Conservation (phyloP, 23 red algal genomes). For the Gracilaria caudata region DNA sequence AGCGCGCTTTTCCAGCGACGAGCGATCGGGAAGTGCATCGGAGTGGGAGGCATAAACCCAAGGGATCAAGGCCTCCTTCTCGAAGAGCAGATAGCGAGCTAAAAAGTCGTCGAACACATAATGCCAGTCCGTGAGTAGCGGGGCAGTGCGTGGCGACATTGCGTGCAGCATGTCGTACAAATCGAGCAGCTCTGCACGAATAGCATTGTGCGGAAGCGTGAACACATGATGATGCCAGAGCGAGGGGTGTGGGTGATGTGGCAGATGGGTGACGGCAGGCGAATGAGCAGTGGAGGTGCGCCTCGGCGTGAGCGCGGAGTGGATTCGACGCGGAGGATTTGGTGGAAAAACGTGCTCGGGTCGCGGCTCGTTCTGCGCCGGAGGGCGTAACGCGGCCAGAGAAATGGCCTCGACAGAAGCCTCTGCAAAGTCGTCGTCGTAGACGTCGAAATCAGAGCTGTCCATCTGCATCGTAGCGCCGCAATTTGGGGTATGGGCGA, state of each 20-base stretch:
- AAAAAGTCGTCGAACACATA: slow-evolving; percentile 47
- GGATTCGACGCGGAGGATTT: slow-evolving; percentile 32
- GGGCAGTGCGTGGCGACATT: slow-evolving; percentile 19
- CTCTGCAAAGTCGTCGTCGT: slow-evolving; percentile 70
- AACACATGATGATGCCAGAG: slow-evolving; percentile 63
- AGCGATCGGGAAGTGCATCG: slow-evolving; percentile 15
- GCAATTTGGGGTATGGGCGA: not conserved
- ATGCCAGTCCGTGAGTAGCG: slow-evolving; percentile 59
- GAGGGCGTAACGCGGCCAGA: slow-evolving; percentile 27
- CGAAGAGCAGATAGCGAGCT: slow-evolving; percentile 40
- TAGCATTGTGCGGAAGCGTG: slow-evolving; percentile 78
- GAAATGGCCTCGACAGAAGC: slow-evolving; percentile 71
- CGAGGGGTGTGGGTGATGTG: slow-evolving; percentile 38
- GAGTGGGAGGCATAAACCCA: slow-evolving; percentile 45
- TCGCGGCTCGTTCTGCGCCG: not conserved
- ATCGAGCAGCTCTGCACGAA: slow-evolving; percentile 67
- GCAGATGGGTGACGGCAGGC: slow-evolving; percentile 5
- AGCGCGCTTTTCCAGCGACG: slow-evolving; percentile 26
- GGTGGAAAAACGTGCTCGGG: slow-evolving; percentile 25
- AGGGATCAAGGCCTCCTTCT: slow-evolving; percentile 57
- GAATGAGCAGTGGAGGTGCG: slow-evolving; percentile 14
- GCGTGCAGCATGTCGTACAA: slow-evolving; percentile 51
- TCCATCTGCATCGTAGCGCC: not conserved
- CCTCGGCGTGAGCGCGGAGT: slow-evolving; percentile 36
- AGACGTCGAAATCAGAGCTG: slow-evolving; percentile 20